Evolutionary conservation across 371 early-diverging fungal genomes (phyloP).

Genomic region (Rhizoclosmatium hyalinum): DNA sequence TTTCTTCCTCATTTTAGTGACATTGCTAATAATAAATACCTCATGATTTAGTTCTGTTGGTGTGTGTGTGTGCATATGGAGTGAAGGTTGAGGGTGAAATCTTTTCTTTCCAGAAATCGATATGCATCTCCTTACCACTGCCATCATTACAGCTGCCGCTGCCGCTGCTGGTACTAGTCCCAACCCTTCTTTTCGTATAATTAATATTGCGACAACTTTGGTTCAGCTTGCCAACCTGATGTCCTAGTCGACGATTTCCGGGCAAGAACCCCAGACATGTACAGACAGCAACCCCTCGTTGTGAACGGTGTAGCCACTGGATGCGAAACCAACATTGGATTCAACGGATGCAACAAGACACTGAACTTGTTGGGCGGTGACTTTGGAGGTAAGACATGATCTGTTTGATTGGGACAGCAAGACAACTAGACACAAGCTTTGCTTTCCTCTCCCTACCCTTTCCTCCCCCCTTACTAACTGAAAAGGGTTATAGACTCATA

Average conservation of each 20-base stretch:
- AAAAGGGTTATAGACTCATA: conserved; percentile 2
- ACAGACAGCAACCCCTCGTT: conserved; percentile 14
- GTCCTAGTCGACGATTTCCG: conserved; percentile 45
- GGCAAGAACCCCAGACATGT: conserved; percentile 14
- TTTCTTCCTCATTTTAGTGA: too few species aligned
- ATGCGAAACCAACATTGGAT: conserved; percentile 24
- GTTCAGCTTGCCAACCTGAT: conserved; percentile 30
- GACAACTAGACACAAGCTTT: not conserved
- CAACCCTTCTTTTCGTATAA: too few species aligned
- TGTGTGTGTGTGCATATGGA: too few species aligned
- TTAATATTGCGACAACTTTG: too few species aligned
- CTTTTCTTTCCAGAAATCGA: too few species aligned
- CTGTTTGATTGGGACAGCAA: too few species aligned
- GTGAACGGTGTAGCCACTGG: not conserved
- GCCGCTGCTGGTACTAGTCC: too few species aligned
- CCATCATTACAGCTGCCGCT: too few species aligned
- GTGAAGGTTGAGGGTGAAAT: too few species aligned
- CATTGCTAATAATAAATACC: too few species aligned
- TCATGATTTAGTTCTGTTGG: too few species aligned
- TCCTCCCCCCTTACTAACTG: not conserved
- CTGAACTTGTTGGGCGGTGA: conserved; percentile 42
- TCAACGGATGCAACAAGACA: conserved; percentile 36
- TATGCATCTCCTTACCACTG: too few species aligned
- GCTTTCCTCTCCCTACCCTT: not conserved
- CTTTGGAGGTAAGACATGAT: conserved; percentile 30